These are phyloP conservation scores for Lodderomyces beijingensis DNA, from an alignment of 1,139 yeast species.

Conservation along the genomic window DNA sequence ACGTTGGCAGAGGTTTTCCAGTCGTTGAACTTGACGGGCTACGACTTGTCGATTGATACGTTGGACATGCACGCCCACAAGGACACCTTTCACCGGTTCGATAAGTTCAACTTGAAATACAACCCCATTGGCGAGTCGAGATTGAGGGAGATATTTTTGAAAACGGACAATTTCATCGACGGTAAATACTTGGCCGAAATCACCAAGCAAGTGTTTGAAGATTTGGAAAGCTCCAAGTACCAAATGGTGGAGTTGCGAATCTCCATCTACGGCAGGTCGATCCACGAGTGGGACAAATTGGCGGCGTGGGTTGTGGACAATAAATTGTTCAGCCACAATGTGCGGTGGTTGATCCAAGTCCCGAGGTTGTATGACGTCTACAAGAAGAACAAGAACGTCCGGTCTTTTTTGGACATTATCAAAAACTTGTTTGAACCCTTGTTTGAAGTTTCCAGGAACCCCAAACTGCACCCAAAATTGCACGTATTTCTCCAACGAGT, in stretches of 20 bases:
- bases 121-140: conserved; percentile 98
- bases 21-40: conserved; percentile 85
- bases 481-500: conserved; percentile 87
- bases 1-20: conserved; percentile 85
- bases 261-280: conserved; percentile 85
- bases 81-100: conserved; percentile 96
- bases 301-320: conserved; percentile 96
- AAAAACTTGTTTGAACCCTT: conserved; percentile 83
- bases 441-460: conserved; percentile 84
- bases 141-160: conserved; percentile 88
- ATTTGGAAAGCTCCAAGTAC: conserved; percentile 89
- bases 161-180: conserved; percentile 87
- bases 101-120: conserved; percentile 93
- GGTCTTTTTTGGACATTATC: conserved; percentile 70
- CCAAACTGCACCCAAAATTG: conserved; percentile 81
- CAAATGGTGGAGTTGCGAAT: conserved; percentile 97
- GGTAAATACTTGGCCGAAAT: conserved; percentile 91
- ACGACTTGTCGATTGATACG: conserved; percentile 92
- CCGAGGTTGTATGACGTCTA: conserved; percentile 92
- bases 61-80: conserved; percentile 99
- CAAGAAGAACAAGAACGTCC: conserved; percentile 68
- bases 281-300: conserved; percentile 91
- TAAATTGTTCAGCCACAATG: conserved; percentile 86
- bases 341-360: conserved; percentile 93
- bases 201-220: conserved; percentile 89